Base-by-base conservation (phyloP, 192 early-diverging fungal genomes). In the Linnemannia zychae region DNA sequence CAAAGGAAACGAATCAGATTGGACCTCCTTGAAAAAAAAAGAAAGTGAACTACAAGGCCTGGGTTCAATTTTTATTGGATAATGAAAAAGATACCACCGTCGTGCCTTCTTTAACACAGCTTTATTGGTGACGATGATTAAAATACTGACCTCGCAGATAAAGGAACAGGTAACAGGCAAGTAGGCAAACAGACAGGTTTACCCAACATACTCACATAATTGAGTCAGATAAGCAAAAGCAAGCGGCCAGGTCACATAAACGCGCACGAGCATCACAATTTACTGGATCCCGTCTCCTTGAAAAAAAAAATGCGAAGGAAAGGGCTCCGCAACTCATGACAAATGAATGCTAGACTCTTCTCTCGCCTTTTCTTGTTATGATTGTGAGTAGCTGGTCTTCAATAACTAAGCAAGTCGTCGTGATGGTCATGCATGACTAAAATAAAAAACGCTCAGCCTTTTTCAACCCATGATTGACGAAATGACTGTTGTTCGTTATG, bases 41-140 rank as follows among this genome's bases (percentile, higher is more conserved):
- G 50, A 11, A n/a, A 57, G 53, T 9, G 53, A 24, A 57, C 5
- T 31, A 63, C 28, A 24, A 12, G n/a, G n/a, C 28, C 40, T 44
- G 40, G 57, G 28, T 63, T 63, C 28, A 31, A 63, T 63, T 63
- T 63, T 63, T 63, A 63, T 63, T 63, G 57, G 57, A 31, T 31
- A 60, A 31, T 53, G 6, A 63, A 12, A 28, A 44, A 44, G 40
- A 9, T 44, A 9, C 40, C 9, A 9, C 9, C 11, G 28, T 12
- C 57, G n/a, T 12, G 24, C 28, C 31, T 3, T 63, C 11, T 9
- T 31, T n/a, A 63, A 63, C 57, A 63, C 57, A 33, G 57, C 57
- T n/a, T 63, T 63, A 24, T 63, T 22, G 24, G 24, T 13, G 9
- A 63, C 24, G 12, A 57, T 31, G 57, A 63, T 0, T n/a, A 31